Percentiles rank a stretch among this genome's conserved stretches.
Conservation (phyloP, 768 basidiomycete species). For the Rhodotorula paludigena region DNA sequence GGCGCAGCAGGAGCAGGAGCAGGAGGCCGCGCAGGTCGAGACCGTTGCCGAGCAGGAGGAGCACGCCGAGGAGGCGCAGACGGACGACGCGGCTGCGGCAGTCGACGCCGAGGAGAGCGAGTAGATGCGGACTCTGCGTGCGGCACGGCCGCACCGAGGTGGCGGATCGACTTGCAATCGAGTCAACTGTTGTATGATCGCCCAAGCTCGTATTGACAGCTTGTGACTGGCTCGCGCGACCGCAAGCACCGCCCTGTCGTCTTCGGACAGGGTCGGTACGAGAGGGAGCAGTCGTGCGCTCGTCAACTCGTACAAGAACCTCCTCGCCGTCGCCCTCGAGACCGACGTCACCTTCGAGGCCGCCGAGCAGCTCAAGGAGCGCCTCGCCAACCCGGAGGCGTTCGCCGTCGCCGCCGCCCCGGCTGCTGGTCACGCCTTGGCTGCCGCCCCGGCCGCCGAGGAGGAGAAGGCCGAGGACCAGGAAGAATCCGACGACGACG, state of each 20-base stretch:
- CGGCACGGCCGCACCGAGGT: no score
- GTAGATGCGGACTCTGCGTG: no score
- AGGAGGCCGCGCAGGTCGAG: background rate
- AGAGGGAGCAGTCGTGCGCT: no score
- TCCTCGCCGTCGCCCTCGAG: conserved; percentile 57
- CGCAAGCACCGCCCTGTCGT: no score
- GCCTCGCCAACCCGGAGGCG: conserved; percentile 96
- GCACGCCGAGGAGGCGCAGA: background rate
- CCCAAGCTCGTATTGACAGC: no score
- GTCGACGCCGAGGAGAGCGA: no score
- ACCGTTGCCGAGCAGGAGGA: conserved; percentile 1
- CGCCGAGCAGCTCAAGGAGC: conserved; percentile 92
- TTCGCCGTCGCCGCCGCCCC: conserved; percentile 70
- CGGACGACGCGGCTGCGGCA: background rate
- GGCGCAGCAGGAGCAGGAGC: background rate
- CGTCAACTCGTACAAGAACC: conserved; percentile 99
- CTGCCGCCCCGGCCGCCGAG: conserved; percentile 52
- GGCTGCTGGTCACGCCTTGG: conserved; percentile 56
- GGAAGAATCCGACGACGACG: conserved; percentile 1
- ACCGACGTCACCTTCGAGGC: conserved; percentile 95
- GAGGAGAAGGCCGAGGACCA: conserved; percentile 57
- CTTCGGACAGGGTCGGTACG: no score
- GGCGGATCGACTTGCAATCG: no score
- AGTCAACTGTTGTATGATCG: no score
- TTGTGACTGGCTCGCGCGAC: no score